These are phyloP conservation scores for Ophiorrhiza pumila DNA, from an alignment of 257 asterid species.

Conservation along the genomic window DNA sequence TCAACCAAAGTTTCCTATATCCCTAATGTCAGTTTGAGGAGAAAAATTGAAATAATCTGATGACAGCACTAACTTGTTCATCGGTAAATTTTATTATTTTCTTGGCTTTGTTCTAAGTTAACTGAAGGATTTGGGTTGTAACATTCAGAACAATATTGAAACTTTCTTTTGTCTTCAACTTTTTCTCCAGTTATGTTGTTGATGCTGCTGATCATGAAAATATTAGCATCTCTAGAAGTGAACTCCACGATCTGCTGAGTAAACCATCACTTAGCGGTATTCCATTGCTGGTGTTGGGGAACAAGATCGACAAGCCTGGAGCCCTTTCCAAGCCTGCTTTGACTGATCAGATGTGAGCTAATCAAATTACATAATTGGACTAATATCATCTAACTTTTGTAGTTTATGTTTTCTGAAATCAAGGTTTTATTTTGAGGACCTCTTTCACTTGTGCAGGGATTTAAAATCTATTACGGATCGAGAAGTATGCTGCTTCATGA, in stretches of 20 bases:
- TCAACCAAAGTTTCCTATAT: neutral
- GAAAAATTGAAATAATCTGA: neutral
- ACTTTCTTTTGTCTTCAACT: neutral
- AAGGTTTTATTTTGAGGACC: neutral
- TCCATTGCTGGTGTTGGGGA: constrained; percentile 88
- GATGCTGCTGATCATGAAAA: constrained; percentile 97
- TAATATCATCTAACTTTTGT: neutral
- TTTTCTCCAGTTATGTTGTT: constrained; percentile 74
- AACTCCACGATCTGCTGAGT: constrained; percentile 87
- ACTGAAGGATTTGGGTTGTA: neutral
- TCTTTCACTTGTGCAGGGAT: constrained; percentile 52
- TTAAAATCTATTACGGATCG: constrained; percentile 74
- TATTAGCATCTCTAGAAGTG: constrained; percentile 68
- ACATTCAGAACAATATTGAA: constrained; percentile 1
- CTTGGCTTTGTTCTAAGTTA: neutral
- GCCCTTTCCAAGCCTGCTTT: constrained; percentile 73
- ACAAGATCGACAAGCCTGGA: constrained; percentile 82
- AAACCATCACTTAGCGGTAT: constrained; percentile 86
- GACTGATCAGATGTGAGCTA: constrained; percentile 84
- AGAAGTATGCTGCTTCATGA: constrained; percentile 98
- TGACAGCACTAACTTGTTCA: neutral
- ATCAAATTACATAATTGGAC: neutral
- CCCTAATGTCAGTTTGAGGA: neutral
- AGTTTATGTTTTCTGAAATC: neutral
- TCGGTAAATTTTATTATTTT: neutral